A percentile compares a stretch with the other conserved stretches of the same genome.
These are phyloP conservation scores for Macrolepiota fuliginosa DNA, from an alignment of 768 basidiomycete species.

Conservation along the genomic window DNA sequence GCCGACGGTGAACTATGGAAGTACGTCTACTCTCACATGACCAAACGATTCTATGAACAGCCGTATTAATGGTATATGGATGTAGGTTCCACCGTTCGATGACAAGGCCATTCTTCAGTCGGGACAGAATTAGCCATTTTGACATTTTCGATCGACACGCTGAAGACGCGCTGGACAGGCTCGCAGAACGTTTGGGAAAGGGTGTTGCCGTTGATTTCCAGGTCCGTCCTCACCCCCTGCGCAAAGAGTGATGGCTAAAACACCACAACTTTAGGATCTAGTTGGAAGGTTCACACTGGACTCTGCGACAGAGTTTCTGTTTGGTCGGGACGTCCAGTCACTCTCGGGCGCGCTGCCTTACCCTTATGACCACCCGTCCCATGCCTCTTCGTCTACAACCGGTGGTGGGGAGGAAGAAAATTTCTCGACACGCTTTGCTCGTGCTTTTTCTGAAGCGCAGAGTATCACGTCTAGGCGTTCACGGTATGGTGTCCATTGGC, in stretches of 20 bases:
- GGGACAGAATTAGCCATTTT: conserved; percentile 57
- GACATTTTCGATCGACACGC: conserved; percentile 59
- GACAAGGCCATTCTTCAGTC: conserved; percentile 67
- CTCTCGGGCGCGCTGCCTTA: conserved; percentile 21
- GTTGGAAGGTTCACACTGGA: conserved; percentile 57
- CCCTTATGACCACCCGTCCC: conserved; percentile 18
- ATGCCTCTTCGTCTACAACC: conserved; percentile 4
- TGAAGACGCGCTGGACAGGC: conserved; percentile 40
- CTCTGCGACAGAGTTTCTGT: conserved; percentile 56
- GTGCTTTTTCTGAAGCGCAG: conserved; percentile 39
- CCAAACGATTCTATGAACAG: background rate
- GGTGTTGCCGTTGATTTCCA: conserved; percentile 60
- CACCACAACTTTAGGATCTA: conserved; percentile 29
- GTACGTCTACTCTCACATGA: conserved; percentile 28
- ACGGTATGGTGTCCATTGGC: conserved; percentile 42
- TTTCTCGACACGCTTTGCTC: conserved; percentile 26
- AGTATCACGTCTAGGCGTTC: conserved; percentile 25
- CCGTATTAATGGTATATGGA: background rate
- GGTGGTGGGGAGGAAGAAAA: conserved; percentile 17
- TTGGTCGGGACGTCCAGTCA: conserved; percentile 41
- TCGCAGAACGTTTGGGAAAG: conserved; percentile 40
- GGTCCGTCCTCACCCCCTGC: conserved; percentile 25
- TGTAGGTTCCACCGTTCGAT: conserved; percentile 55
- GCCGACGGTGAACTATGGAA: conserved; percentile 65
- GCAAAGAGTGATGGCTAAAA: background rate